phyloP scores from a whole-genome alignment of 495 filamentous ascomycete genomes.

The Trichoderma orchidacearum region DNA sequence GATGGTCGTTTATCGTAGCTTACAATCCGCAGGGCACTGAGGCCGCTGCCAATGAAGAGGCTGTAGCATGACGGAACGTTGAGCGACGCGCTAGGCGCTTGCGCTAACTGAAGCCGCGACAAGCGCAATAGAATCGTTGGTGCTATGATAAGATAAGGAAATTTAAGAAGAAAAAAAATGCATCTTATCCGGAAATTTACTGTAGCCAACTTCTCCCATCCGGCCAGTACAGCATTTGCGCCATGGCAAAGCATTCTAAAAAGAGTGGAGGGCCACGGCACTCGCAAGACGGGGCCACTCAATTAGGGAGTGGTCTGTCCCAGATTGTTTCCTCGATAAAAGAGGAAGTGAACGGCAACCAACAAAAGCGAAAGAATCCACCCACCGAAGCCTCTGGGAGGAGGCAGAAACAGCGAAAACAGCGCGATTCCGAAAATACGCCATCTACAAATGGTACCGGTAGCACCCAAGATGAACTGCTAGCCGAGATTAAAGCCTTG shows the following conservation, averaged over 20 bases:
- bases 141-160: neutral
- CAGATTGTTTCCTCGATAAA: slow-evolving; percentile 54
- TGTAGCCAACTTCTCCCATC: neutral
- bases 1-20: neutral
- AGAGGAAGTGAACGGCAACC: slow-evolving; percentile 28
- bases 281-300: slow-evolving; percentile 28
- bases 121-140: neutral
- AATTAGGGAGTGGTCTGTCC: slow-evolving; percentile 44
- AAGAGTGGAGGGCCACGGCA: slow-evolving; percentile 4
- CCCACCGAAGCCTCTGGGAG: slow-evolving; percentile 16
- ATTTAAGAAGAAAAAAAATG: neutral
- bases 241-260: neutral
- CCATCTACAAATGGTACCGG: slow-evolving; percentile 15
- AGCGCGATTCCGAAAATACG: slow-evolving; percentile 13
- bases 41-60: neutral
- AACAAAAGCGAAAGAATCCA: slow-evolving; percentile 16
- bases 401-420: slow-evolving; percentile 31
- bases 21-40: neutral
- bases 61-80: neutral
- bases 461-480: slow-evolving; percentile 39
- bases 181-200: neutral
- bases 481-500: slow-evolving; percentile 61
- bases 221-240: slow-evolving; percentile 3
- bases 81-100: neutral
- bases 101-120: neutral